phyloP scores from a whole-genome alignment of 2,329 filamentous ascomycete species.

The Lojkania enalia region DNA sequence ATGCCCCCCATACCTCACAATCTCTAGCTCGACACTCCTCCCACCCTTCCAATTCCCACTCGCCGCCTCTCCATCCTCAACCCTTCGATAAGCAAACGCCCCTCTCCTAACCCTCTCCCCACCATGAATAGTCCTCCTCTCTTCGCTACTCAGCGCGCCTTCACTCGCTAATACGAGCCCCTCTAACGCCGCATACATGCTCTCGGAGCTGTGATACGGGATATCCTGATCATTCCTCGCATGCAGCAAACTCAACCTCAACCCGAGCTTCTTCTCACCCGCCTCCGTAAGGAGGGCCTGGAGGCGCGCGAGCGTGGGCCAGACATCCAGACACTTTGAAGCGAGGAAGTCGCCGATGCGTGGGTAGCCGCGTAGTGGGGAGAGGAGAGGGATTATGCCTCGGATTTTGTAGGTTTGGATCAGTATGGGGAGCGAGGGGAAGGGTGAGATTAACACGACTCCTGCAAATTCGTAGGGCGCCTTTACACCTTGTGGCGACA shows the following conservation, averaged over 20 bases:
- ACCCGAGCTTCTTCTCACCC: slow-evolving; percentile 6
- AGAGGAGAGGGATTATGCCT: slow-evolving; percentile 79
- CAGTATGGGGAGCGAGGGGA: slow-evolving; percentile 73
- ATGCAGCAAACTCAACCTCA: slow-evolving; percentile 76
- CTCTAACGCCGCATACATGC: slow-evolving; percentile 31
- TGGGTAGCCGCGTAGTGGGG: slow-evolving; percentile 71
- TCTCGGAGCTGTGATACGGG: slow-evolving; percentile 66
- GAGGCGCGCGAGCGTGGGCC: slow-evolving; percentile 73
- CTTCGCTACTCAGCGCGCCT: slow-evolving; percentile 35
- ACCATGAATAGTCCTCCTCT: slow-evolving; percentile 37
- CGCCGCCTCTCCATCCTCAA: slow-evolving; percentile 29
- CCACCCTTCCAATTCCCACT: slow-evolving; percentile 17
- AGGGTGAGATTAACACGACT: slow-evolving; percentile 77
- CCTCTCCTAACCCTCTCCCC: slow-evolving; percentile 37
- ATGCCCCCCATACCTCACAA: slow-evolving; percentile 57
- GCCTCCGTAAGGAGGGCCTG: slow-evolving; percentile 56
- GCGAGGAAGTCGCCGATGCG: slow-evolving; percentile 64
- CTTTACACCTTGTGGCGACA: slow-evolving; percentile 2
- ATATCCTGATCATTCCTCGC: slow-evolving; percentile 83
- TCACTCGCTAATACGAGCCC: slow-evolving; percentile 33
- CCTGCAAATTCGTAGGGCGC: slow-evolving; percentile 70
- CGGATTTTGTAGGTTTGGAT: slow-evolving; percentile 76
- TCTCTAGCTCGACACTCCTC: slow-evolving; percentile 46
- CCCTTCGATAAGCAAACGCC: slow-evolving; percentile 41
- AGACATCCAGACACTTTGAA: slow-evolving; percentile 72